A percentile compares a stretch with the other conserved stretches of the same genome.
phyloP scores from a whole-genome alignment of 208 protist species.

The Leishmania tropica region DNA sequence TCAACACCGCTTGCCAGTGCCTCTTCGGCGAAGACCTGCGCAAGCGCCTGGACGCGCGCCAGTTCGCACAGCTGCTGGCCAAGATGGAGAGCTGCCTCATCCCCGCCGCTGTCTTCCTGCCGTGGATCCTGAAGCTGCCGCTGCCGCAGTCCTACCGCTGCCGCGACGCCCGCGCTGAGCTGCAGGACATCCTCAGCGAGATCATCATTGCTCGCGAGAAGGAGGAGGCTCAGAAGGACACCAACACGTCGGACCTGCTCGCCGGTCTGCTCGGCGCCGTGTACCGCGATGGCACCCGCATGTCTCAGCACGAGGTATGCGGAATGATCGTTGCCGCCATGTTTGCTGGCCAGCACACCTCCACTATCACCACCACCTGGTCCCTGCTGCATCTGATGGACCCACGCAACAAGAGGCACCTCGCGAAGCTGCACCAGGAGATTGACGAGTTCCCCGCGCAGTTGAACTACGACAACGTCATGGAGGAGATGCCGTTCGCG shows the following conservation, averaged over 20 bases:
- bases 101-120: constrained; percentile 83
- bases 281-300: constrained; percentile 86
- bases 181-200: constrained; percentile 84
- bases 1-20: constrained; percentile 92
- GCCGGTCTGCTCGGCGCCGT: constrained; percentile 81
- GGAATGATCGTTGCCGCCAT: constrained; percentile 93
- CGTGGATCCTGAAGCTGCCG: constrained; percentile 77
- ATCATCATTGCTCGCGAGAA: constrained; percentile 88
- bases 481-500: constrained; percentile 91
- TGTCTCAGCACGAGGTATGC: constrained; percentile 91
- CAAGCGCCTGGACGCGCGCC: constrained; percentile 72
- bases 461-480: constrained; percentile 89
- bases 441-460: constrained; percentile 80
- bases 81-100: constrained; percentile 88
- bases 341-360: constrained; percentile 95
- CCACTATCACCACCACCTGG: constrained; percentile 91
- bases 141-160: constrained; percentile 81
- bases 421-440: constrained; percentile 66
- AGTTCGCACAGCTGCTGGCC: constrained; percentile 83
- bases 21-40: constrained; percentile 93
- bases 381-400: constrained; percentile 87
- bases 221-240: constrained; percentile 80
- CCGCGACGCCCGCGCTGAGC: constrained; percentile 79
- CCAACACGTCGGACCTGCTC: constrained; percentile 83
- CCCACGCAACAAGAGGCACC: constrained; percentile 60